phyloP scores from a whole-genome alignment of 106 monocot species.

The Narthecium ossifragum region DNA sequence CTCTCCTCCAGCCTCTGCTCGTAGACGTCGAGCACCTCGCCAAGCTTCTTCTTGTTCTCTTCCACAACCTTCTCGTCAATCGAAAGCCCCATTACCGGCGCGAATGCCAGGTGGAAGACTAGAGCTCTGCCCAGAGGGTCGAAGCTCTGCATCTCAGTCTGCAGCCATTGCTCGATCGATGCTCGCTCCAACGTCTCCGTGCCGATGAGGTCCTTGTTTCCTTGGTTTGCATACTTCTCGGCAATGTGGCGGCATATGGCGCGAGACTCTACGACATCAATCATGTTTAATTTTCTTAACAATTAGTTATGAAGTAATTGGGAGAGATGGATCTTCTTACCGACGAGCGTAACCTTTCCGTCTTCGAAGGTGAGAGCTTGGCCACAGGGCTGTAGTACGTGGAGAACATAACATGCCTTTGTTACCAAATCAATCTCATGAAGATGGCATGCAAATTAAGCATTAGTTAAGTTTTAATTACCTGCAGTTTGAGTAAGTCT shows the following conservation, averaged over 20 bases:
- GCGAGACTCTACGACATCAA: slow-evolving; percentile 28
- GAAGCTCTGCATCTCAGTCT: slow-evolving; percentile 27
- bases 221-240: slow-evolving; percentile 13
- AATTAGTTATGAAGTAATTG: neutral
- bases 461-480: neutral
- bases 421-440: neutral
- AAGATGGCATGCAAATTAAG: neutral
- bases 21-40: slow-evolving; percentile 23
- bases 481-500: slow-evolving; percentile 56
- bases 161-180: slow-evolving; percentile 32
- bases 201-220: slow-evolving; percentile 24
- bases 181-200: slow-evolving; percentile 21
- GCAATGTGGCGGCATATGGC: slow-evolving; percentile 32
- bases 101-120: slow-evolving; percentile 21
- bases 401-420: neutral
- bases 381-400: slow-evolving; percentile 24
- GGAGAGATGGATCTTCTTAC: slow-evolving; percentile 11
- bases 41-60: slow-evolving; percentile 7
- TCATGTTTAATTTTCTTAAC: neutral
- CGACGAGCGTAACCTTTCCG: slow-evolving; percentile 20
- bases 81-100: neutral
- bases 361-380: slow-evolving; percentile 51
- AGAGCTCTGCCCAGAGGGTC: slow-evolving; percentile 17
- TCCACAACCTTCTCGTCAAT: slow-evolving; percentile 5
- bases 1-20: slow-evolving; percentile 20